Evolutionary conservation across 257 asterid genomes (phyloP), one percentile per base, ranked within the genome.

Genomic region (Paraleonurus japonicus): DNA sequence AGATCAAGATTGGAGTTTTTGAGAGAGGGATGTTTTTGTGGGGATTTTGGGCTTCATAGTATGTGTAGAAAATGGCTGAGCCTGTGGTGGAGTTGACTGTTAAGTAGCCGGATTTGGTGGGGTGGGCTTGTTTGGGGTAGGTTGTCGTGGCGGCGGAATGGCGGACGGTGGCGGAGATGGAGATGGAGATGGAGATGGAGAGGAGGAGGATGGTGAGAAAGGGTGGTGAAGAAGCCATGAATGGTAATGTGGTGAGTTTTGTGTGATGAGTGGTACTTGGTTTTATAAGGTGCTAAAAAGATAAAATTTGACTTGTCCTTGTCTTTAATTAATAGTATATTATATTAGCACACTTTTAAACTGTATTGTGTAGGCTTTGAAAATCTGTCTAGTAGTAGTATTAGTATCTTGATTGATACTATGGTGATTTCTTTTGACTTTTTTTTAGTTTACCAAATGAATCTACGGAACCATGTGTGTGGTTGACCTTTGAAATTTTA

Each of bases 51-150:
- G 98, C 84, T 79, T 90, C 98, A 33, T 92, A 90, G 84, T 60
- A 92, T 22, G 97, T 71, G 83, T 87, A 92, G 84, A 85, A 92
- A 59, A 92, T 85, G 82, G 97, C 83, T 17, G 98, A 90, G 63
- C 66, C 79, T 1, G 90, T 66, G 77, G 91, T 76, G 75, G 95
- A 79, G 85, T 90, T 90, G 71, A 92, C 90, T 2, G 75, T 76
- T 63, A 92, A 84, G 87, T 92, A 92, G 82, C 97, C 96, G 1
- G 96, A 90, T 58, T 81, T 87, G n/a, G 98, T 82, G 51, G 97
- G 98, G 12, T 71, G 88, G 71, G 96, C 87, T 81, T 86, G 78
- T 66, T 79, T 73, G 33, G 88, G 92, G 81, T 84, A 80, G 19
- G 86, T 10, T 19, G 58, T 10, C 1, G 80, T 37, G 61, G 72